Evolutionary conservation across 2,329 filamentous ascomycete species (phyloP), one percentile per base, ranked within the genome.

Genomic region (Nemania abortiva): DNA sequence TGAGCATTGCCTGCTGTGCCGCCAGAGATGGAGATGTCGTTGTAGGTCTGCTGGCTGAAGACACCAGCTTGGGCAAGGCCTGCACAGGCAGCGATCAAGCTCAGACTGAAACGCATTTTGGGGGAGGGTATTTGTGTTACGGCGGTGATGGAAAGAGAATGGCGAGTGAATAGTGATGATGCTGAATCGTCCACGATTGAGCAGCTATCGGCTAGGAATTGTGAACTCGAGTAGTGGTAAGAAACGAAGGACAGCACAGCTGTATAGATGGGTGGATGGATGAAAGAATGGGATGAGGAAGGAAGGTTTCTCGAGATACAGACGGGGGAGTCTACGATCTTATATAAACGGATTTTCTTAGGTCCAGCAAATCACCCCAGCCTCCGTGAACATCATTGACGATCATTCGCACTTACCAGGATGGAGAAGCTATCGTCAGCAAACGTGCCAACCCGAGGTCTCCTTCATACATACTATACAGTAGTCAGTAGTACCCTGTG

Each of bases 21-120:
- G 18, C 79, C 79, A 4, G 82, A 84, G 72, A 86, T 86, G 29
- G 83, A 84, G 71, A 86, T 81, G 42, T 81, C 77, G 67, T 85
- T 75, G 74, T 84, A 86, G 57, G 78, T 76, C 15, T 79, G 63
- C 58, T 73, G 68, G 18, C 66, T 74, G 70, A 77, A 77, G 15
- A 76, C 74, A n/a, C 71, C 73, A 15, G 75, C 74, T 31, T 75
- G 70, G 49, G 56, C 70, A 50, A 68, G 61, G 15, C 71, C 72
- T 24, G 73, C 73, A 18, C 66, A 73, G 31, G 74, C 74, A 45
- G 70, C 68, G 49, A 76, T 58, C n/a, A 76, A 54, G 53, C 73
- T 70, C 24, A 76, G 39, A 45, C 73, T 72, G 72, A 76, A 75
- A 72, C 72, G 76, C 76, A 77, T 77, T 58, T 61, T 74, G 75